A percentile compares a stretch with the other conserved stretches of the same genome.
phyloP scores from a whole-genome alignment of 1,284 basidiomycete species.

The Mycosarcoma maydis region DNA sequence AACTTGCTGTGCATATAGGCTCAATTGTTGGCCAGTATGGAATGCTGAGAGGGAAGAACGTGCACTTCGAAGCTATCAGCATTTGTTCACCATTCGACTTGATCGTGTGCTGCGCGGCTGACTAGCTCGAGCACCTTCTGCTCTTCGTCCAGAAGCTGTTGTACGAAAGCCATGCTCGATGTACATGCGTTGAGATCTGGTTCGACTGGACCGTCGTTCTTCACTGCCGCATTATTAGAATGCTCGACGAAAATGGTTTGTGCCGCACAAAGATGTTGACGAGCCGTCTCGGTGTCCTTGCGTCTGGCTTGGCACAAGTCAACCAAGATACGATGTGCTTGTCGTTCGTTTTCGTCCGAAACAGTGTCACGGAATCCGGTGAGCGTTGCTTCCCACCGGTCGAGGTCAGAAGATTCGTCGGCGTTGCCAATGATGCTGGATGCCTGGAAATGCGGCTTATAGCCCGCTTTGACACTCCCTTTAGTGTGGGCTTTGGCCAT shows the following conservation, averaged over 20 bases:
- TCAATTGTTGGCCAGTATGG: no score
- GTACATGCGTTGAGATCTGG: slow-evolving; percentile 2
- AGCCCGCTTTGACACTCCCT: slow-evolving; percentile 18
- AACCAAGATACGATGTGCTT: slow-evolving; percentile 15
- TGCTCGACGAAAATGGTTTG: not conserved
- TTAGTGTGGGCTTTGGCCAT: slow-evolving; percentile 21
- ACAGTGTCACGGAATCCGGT: slow-evolving; percentile 36
- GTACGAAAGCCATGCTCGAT: slow-evolving; percentile 26
- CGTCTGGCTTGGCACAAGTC: slow-evolving; percentile 8
- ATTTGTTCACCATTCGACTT: slow-evolving; percentile 50
- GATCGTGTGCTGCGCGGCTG: slow-evolving; percentile 9
- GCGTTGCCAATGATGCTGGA: not conserved
- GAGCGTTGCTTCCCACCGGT: slow-evolving; percentile 50
- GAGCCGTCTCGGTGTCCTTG: slow-evolving; percentile 2
- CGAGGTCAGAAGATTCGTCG: not conserved
- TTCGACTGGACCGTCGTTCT: slow-evolving; percentile 8
- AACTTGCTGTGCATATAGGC: no score
- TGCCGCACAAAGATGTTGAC: slow-evolving; percentile 1
- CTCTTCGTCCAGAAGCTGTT: slow-evolving; percentile 45
- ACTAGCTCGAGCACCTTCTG: slow-evolving; percentile 32
- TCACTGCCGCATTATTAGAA: not conserved
- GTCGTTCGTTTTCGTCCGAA: slow-evolving; percentile 36
- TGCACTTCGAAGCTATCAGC: no score
- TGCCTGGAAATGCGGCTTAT: slow-evolving; percentile 1
- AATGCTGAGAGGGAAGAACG: no score